Base-by-base conservation (phyloP, 2,329 filamentous ascomycete genomes). In the Epichloe uncinata region DNA sequence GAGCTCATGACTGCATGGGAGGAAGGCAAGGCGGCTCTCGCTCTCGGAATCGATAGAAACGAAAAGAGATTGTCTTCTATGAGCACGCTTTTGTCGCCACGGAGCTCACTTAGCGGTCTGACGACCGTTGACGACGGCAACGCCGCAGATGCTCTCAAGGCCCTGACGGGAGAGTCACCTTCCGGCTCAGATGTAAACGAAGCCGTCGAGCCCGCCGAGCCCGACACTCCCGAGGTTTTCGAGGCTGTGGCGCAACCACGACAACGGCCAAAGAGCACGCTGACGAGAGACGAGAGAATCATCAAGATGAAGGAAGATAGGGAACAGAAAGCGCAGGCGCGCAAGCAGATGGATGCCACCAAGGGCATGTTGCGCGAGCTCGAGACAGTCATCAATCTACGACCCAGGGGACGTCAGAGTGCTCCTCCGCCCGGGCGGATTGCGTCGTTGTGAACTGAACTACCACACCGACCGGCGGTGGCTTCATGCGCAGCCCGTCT, bases 361-460 rank as follows among this genome's bases (percentile, higher is more conserved):
- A 86, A 82, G 42, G 87, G 85, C 58, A 95, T 98, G 87, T 76
- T 98, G 55, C 82, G 85, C 55, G 93, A 98, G 68, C 74, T 98
- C 52, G 88, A 96, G 70, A 91, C 87, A 56, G 80, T 98, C 53
- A 94, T 97, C 63, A 79, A 73, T 61, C 67, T 73, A 35, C 66
- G 73, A 26, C 73, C 73, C 6, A 63, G 61, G 54, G 66, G 56
- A 47, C 66, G 69, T 42, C 57, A 63, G 35, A 71, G 70, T 52
- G 61, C 63, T 12, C 64, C 64, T 2, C 53, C 61, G 5, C 37
- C 51, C 11, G 15, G 15, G n/a, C 40, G 47, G 40, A 62, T 70
- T 47, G 62, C 71, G 35, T 74, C 72, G 30, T 64, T 74, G 67
- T 74, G 62, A 67, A 48, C 8, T 30, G 26, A 8, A 30, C 26